phyloP scores from a whole-genome alignment of 169 alveolate species.

The Babesia bovis region DNA sequence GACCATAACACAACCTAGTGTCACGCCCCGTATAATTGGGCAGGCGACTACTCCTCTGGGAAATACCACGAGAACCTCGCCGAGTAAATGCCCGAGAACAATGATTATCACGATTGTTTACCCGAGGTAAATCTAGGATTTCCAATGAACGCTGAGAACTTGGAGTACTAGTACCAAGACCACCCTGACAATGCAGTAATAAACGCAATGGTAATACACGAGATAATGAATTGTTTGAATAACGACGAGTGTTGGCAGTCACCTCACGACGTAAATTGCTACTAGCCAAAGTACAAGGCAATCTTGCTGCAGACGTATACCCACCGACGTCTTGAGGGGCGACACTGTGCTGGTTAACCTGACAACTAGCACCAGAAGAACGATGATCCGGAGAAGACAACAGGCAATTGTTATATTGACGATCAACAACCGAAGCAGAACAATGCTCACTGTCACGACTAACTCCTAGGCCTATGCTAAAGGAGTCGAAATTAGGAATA shows the following conservation, averaged over 20 bases:
- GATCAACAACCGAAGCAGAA: too few relatives aligned
- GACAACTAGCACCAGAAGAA: background rate
- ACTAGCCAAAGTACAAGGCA: background rate
- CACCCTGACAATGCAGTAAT: constrained; percentile 1
- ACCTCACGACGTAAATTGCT: too few relatives aligned
- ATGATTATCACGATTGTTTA: too few relatives aligned
- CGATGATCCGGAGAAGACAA: too few relatives aligned
- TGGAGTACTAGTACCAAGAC: constrained; percentile 2
- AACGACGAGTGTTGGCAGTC: background rate
- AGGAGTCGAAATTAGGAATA: background rate
- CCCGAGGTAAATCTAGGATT: constrained; percentile 2
- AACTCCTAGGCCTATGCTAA: too few relatives aligned
- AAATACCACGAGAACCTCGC: too few relatives aligned
- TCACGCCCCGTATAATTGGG: too few relatives aligned
- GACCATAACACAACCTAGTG: too few relatives aligned
- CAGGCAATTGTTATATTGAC: too few relatives aligned
- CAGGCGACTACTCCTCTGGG: too few relatives aligned
- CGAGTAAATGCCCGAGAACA: too few relatives aligned
- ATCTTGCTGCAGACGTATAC: background rate
- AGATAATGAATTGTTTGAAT: background rate
- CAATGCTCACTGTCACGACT: too few relatives aligned
- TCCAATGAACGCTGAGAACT: constrained; percentile 16
- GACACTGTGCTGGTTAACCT: background rate
- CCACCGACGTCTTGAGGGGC: background rate
- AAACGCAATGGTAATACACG: background rate